These are phyloP conservation scores for Elaeagnus macrophylla DNA, from an alignment of 306 rosid species.

Conservation along the genomic window DNA sequence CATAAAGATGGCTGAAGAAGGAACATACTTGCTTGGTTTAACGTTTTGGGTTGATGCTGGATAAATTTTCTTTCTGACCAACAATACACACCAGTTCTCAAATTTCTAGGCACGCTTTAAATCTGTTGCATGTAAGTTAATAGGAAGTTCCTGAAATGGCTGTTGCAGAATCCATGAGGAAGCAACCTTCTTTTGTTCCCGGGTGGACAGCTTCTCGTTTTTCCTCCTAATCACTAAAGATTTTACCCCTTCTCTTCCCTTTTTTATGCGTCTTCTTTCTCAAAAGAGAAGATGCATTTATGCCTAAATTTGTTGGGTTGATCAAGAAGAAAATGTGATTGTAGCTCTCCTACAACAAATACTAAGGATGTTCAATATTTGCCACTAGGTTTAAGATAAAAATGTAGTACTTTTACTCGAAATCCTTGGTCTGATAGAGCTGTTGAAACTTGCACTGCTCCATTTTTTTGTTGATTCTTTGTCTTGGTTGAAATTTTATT, in stretches of 20 bases:
- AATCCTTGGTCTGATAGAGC: conserved; percentile 66
- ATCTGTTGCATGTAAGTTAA: conserved; percentile 40
- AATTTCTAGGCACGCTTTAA: conserved; percentile 39
- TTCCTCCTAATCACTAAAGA: conserved; percentile 35
- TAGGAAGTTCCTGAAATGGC: conserved; percentile 40
- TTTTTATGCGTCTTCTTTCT: conserved; percentile 29
- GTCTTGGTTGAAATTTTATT: conserved; percentile 48
- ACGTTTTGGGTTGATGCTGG: conserved; percentile 58
- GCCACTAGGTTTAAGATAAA: conserved; percentile 77
- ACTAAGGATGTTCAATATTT: conserved; percentile 79
- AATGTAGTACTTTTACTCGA: conserved; percentile 46
- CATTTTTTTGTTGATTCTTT: conserved; percentile 85
- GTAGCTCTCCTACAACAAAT: conserved; percentile 79
- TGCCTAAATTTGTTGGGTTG: conserved; percentile 65
- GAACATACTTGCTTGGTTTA: conserved; percentile 36
- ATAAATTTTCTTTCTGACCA: conserved; percentile 39
- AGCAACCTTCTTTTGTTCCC: conserved; percentile 58
- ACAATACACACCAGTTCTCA: conserved; percentile 44
- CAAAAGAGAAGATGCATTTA: conserved; percentile 55
- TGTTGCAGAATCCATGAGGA: conserved; percentile 35
- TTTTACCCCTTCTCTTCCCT: conserved; percentile 9
- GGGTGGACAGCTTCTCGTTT: conserved; percentile 36
- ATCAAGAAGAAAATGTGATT: conserved; percentile 70
- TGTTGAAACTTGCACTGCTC: conserved; percentile 65
- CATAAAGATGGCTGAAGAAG: conserved; percentile 39